Evolutionary conservation across 139 green algal species (phyloP), one percentile per base, ranked within the genome.

Genomic region (Closterium sp.): DNA sequence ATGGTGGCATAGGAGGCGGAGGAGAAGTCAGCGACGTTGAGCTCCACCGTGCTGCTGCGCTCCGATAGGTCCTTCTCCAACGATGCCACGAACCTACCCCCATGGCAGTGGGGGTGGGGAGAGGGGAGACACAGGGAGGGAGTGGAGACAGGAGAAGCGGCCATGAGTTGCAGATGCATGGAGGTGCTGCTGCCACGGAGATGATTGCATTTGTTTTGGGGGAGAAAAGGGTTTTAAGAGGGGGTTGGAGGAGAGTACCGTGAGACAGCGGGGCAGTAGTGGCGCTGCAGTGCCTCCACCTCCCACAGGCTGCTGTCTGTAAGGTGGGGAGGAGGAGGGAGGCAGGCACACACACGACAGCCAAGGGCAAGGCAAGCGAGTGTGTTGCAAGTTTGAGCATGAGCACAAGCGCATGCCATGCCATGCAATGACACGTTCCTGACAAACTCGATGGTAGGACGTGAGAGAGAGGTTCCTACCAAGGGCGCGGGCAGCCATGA

Each of bases 221-320:
- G 28, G 30, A 90, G 88, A 86, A 30, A 30, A 17, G 70, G 89
- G n/a, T 6, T 38, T 2, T 2, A 38, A 38, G 32, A 90, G 9
- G 28, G 17, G 28, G 89, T 34, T 92, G 50, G 13, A 2, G 21
- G 90, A 88, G n/a, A 93, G 70, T 24, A 89, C 31, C 79, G n/a
- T 0, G 86, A 29, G 90, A 99, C 97, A 93, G 97, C 94, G 3
- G 97, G 97, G 91, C 95, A 97, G 94, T 97, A 97, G 94, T 99
- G 98, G 70, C 93, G 91, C n/a, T 94, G 90, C 17, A 99, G 94
- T 1, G 95, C 95, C 32, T 96, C 95, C 24, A 99, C 50, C 96
- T 99, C 98, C 98, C 98, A 99, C 93, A 99, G 94, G 13, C 95
- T 97, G 94, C 97, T 98, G 94, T 99, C 97, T 85, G 91, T 34